Evolutionary conservation across 1,139 yeast species (phyloP).

Genomic region (Candida gigantensis): DNA sequence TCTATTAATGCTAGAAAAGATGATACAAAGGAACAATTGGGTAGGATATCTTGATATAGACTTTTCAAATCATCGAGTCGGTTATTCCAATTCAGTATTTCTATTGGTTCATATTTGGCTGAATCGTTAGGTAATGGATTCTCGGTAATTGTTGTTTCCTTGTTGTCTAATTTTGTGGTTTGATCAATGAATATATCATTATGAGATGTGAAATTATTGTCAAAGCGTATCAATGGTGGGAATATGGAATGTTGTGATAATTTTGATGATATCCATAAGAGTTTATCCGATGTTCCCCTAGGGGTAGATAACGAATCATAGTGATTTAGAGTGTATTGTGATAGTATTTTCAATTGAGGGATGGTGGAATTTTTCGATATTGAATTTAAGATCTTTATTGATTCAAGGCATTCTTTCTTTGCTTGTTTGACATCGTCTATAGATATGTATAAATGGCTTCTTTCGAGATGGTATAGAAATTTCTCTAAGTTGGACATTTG

Average conservation of each 20-base stretch:
- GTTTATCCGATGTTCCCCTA: conserved; percentile 20
- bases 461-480: conserved; percentile 16
- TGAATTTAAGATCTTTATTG: conserved; percentile 28
- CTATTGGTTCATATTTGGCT: conserved; percentile 18
- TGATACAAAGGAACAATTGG: conserved; percentile 80
- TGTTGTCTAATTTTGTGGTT: conserved; percentile 2
- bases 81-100: conserved; percentile 20
- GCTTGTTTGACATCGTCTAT: conserved; percentile 19
- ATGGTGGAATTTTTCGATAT: conserved; percentile 16
- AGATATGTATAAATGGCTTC: conserved; percentile 18
- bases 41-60: conserved; percentile 55
- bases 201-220: conserved; percentile 17
- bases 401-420: conserved; percentile 22
- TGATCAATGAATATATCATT: conserved; percentile 13
- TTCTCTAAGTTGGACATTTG: conserved; percentile 1
- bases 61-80: conserved; percentile 20
- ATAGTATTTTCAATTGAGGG: conserved; percentile 15
- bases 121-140: conserved; percentile 21
- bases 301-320: conserved; percentile 20
- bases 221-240: conserved; percentile 37
- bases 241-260: conserved; percentile 23
- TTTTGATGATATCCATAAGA: conserved; percentile 49
- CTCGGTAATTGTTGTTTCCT: conserved; percentile 5
- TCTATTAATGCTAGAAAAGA: conserved; percentile 51
- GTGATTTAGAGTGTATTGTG: conserved; percentile 22